Conservation (phyloP, 2,329 filamentous ascomycete genomes). For the Gnomoniopsis smithogilvyi region DNA sequence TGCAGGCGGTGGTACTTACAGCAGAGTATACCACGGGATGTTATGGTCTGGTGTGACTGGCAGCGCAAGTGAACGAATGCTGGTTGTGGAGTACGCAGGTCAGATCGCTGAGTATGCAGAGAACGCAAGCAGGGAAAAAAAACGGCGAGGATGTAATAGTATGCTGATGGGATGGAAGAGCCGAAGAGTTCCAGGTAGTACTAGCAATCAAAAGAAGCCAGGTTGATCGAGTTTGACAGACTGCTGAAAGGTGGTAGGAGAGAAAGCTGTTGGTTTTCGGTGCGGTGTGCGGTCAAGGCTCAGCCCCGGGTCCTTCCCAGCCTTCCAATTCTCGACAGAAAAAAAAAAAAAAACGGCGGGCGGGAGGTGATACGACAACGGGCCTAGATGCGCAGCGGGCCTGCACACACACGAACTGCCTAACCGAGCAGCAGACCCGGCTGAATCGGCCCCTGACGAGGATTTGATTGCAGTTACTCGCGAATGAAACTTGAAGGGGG, state of each 20-base stretch:
- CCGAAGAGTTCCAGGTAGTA: neutral
- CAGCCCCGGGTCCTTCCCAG: neutral
- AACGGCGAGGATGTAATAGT: no score
- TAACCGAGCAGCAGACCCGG: neutral
- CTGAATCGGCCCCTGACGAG: neutral
- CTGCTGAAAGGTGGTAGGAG: neutral
- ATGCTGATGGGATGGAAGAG: neutral
- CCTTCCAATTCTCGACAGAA: neutral
- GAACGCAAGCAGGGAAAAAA: no score
- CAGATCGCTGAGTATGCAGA: neutral
- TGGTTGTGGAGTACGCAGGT: neutral
- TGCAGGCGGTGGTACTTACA: constrained; percentile 16
- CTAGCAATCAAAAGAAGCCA: neutral
- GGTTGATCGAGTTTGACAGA: neutral
- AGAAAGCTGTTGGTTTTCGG: neutral
- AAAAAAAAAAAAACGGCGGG: no score
- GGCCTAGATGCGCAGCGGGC: neutral
- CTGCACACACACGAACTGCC: neutral
- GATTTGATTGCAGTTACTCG: neutral
- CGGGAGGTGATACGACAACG: neutral
- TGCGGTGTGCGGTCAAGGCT: neutral
- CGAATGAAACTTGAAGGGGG: no score
- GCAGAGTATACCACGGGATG: neutral
- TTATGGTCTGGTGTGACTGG: neutral
- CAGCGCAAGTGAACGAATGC: neutral